These are phyloP conservation scores for Eugenia klotzschiana DNA, from an alignment of 441 rosid species.

Conservation along the genomic window DNA sequence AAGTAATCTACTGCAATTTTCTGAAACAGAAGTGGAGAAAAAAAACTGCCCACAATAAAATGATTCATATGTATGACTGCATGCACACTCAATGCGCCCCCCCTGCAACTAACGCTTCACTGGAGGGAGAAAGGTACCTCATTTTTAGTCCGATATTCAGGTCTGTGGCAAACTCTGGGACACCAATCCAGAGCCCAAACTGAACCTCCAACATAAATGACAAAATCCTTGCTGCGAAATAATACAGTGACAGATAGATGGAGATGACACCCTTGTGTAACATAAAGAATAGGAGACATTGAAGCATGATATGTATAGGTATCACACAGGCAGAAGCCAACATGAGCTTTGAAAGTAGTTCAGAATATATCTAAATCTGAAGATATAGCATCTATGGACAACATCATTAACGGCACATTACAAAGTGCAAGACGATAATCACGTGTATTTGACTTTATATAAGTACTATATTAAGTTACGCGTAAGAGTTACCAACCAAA, in stretches of 20 bases:
- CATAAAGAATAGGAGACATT: not conserved
- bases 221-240: conserved; percentile 65
- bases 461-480: not conserved
- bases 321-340: not conserved
- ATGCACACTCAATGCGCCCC: not conserved
- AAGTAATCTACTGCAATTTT: not conserved
- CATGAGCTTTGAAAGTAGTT: not conserved
- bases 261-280: not conserved
- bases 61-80: not conserved
- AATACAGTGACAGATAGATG: not conserved
- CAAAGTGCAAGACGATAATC: not conserved
- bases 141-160: conserved; percentile 32
- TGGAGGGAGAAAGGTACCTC: conserved; percentile 33
- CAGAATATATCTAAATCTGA: not conserved
- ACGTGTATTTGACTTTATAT: not conserved
- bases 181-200: conserved; percentile 96
- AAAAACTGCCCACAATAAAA: not conserved
- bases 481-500: not conserved
- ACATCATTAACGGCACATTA: not conserved
- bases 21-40: not conserved
- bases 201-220: conserved; percentile 77
- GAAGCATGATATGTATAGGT: not conserved
- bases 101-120: not conserved
- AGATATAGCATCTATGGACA: not conserved
- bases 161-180: conserved; percentile 41